Evolutionary conservation across 108 stramenopile species (phyloP).

Genomic region (Nannochloropsis granulata): DNA sequence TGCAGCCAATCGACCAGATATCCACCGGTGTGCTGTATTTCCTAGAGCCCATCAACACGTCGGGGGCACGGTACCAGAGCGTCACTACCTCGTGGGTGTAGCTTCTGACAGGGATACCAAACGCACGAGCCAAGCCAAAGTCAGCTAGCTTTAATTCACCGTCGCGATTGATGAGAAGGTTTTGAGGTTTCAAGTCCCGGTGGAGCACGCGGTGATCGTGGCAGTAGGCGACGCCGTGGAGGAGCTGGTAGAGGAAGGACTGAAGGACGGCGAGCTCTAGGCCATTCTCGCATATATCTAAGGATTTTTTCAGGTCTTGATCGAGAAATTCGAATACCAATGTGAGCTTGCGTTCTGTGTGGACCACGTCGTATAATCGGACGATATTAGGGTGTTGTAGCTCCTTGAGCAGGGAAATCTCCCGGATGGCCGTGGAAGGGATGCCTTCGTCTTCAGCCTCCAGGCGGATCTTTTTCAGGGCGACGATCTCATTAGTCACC

Average conservation of each 20-base stretch:
- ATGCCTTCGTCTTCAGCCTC: slow-evolving; percentile 50
- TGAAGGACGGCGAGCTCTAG: slow-evolving; percentile 74
- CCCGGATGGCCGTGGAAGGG: slow-evolving; percentile 46
- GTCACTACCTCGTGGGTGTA: slow-evolving; percentile 73
- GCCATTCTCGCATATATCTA: slow-evolving; percentile 77
- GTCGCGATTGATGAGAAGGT: slow-evolving; percentile 90
- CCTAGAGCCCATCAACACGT: slow-evolving; percentile 86
- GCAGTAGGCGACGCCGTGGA: slow-evolving; percentile 94
- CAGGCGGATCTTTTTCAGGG: slow-evolving; percentile 68
- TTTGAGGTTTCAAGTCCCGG: slow-evolving; percentile 72
- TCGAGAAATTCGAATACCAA: slow-evolving; percentile 98
- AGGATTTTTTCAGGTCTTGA: slow-evolving; percentile 90
- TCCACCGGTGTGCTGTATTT: slow-evolving; percentile 96
- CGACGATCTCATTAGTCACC: slow-evolving; percentile 79
- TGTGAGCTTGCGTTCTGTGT: slow-evolving; percentile 81
- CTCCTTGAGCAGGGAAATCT: slow-evolving; percentile 48
- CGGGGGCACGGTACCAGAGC: slow-evolving; percentile 96
- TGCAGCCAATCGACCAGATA: slow-evolving; percentile 95
- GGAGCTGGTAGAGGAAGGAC: slow-evolving; percentile 86
- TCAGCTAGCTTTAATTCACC: slow-evolving; percentile 95
- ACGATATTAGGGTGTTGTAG: slow-evolving; percentile 49
- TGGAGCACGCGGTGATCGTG: slow-evolving; percentile 93
- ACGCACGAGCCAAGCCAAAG: slow-evolving; percentile 94
- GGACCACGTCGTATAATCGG: slow-evolving; percentile 87
- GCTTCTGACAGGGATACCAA: slow-evolving; percentile 84